Evolutionary conservation across 352 stramenopile genomes (phyloP), one percentile per base, ranked within the genome.

Genomic region (Phytophthora parvispora): DNA sequence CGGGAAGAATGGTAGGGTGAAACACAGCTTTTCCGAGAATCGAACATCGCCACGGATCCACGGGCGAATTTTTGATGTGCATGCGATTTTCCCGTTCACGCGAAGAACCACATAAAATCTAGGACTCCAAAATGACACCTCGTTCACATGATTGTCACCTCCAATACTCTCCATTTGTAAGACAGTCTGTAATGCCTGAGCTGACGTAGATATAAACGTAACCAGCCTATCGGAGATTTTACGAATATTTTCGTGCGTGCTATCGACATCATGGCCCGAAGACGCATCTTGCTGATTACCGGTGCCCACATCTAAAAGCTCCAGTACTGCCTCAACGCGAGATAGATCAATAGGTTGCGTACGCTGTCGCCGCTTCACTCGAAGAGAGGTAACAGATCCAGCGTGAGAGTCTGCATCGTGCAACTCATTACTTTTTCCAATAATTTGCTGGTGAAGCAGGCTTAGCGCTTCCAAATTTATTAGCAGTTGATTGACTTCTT

Each of bases 381-480:
- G 32, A 53, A 68, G 49, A 47, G 25, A 28, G 38, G 52, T 25
- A 1, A 18, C 20, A 18, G 50, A 68, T 10, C 50, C 60, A 31
- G 56, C 49, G 10, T 50, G 65, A 38, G 20, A 66, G 2, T 27
- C 67, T 10, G 65, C 70, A 55, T 82, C 72, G n/a, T 79, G 74
- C 22, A 94, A 60, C 45, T 94, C 83, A 28, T 77, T 71, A 58
- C 64, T 78, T 50, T 87, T 92, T 25, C 20, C 22, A 12, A 88
- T 12, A 22, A 93, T 66, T 42, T 92, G 76, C n/a, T 85, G 62
- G 43, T 93, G 82, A 43, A 90, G 73, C 51, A 82, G 75, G 56
- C 86, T 77, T 3, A 92, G 69, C 29, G 67, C 64, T 29, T 77
- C 60, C 22, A 94, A 72, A 32, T 79, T 59, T 12, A 77, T 71